Evolutionary conservation across 2,329 filamentous ascomycete genomes (phyloP), one percentile per base, ranked within the genome.

Genomic region (Exutisphaerella laricina): DNA sequence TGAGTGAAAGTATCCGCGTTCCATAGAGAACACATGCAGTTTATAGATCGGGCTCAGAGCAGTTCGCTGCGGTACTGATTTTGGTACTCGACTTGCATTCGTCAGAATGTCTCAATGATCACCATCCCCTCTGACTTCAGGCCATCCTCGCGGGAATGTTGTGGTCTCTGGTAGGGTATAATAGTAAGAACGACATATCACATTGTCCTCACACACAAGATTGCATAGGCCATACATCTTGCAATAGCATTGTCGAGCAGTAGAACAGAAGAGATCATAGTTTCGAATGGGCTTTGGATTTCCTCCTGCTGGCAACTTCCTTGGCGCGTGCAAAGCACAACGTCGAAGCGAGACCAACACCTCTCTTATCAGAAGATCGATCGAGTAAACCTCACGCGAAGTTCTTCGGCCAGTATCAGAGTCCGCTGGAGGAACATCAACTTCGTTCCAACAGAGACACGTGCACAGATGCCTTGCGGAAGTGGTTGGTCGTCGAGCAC

Each of bases 221-320:
- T 71, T 52, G 60, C 82, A 85, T 18, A 81, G 54, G 0, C 80
- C 80, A 54, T 80, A 85, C 12, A 78, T 71, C 29, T 80, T 76
- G 63, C 82, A 85, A 59, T 84, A 84, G 58, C 81, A 85, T 6
- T 77, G 73, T 33, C 69, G 63, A 1, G 78, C 78, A 13, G 68
- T 66, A 0, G 82, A 82, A 51, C 81, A 85, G 52, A 81, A 71
- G 18, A 45, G 31, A 3, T 40, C 25, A 36, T 37, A 12, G 14
- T 36, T 36, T 10, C 39, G 40, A 21, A 45, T 40, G 1, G 82
- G 70, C 5, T 72, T 22, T 14, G 7, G 9, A 3, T 10, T 34
- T n/a, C n/a, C 30, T 35, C 20, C 13, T 20, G 18, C 4, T 20
- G 8, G 21, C 21, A 28, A 12, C 13, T 7, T 3, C 12, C 5